Evolutionary conservation across 108 stramenopile species (phyloP), one percentile per base, ranked within the genome.

Genomic region (Pseudonitzschia delicatissima): DNA sequence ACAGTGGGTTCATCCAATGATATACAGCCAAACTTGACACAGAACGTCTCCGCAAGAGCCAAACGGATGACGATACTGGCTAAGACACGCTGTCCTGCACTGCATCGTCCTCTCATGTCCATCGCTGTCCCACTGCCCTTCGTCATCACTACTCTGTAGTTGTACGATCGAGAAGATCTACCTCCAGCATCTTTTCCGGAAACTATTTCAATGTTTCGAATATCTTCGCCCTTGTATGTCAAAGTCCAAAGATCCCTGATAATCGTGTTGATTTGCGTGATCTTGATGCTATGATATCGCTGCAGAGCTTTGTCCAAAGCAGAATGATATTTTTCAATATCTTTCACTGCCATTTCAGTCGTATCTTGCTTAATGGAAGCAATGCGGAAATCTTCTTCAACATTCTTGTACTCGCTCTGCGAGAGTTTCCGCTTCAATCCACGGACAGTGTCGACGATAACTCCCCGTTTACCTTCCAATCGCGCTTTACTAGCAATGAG

Each of bases 81-180:
- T 45, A 98, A 70, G 1, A 97, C 95, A 5, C 92, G 84, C 76
- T 97, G 97, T 7, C 97, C 96, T 17, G 96, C 96, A 73, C 84
- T 85, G 81, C 99, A 99, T 13, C 99, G 85, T 5, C 99, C 99
- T 60, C 97, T 87, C 99, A 99, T 99, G 66, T 98, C 98, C 69
- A 99, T 77, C 27, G 86, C 48, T 0, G 91, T 80, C 3, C 62
- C 66, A 40, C 75, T 70, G 13, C 85, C 91, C 69, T 94, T 99
- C 57, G 84, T 78, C 98, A 99, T 99, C 21, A 96, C 98, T 52
- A 99, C 98, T 15, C 97, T 83, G 69, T 99, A 99, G 75, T 99
- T 99, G 81, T 99, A 99, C 6, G 87, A 83, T 35, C 78, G 76
- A 11, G 72, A 61, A 12, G 91, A 79, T 21, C 83, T 67, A 9